These are phyloP conservation scores for Podila epigama DNA, from an alignment of 192 early-diverging fungal species.

Conservation along the genomic window DNA sequence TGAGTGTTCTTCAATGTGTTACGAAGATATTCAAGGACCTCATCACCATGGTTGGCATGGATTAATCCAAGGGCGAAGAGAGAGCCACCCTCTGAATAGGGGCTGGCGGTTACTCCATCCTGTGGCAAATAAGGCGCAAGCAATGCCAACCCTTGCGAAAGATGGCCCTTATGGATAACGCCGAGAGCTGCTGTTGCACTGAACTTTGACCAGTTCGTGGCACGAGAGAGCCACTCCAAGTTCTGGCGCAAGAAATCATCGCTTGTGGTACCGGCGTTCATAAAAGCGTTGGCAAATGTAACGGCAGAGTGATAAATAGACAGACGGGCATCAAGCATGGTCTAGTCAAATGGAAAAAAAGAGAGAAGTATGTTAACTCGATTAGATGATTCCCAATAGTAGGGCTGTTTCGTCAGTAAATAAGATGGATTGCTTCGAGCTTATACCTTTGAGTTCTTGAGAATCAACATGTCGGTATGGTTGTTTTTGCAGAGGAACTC, in stretches of 20 bases:
- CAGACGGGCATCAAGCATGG: conserved; percentile 86
- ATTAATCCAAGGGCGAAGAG: conserved; percentile 98
- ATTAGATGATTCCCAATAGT: background rate
- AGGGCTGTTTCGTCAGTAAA: background rate
- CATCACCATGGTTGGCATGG: conserved; percentile 92
- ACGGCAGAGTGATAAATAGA: conserved; percentile 96
- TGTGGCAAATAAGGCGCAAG: conserved; percentile 94
- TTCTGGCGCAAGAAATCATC: conserved; percentile 98
- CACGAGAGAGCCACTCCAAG: conserved; percentile 96
- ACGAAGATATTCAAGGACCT: conserved; percentile 82
- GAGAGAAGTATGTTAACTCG: background rate
- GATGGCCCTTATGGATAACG: conserved; percentile 98
- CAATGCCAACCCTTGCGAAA: conserved; percentile 81
- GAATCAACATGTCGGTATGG: conserved; percentile 93
- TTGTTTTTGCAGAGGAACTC: conserved; percentile 98
- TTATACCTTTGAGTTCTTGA: conserved; percentile 87
- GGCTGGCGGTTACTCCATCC: conserved; percentile 84
- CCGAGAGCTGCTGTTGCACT: conserved; percentile 97
- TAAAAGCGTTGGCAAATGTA: conserved; percentile 96
- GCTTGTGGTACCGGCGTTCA: conserved; percentile 97
- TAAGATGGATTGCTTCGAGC: no score
- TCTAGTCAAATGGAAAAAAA: conserved; percentile 52
- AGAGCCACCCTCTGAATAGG: conserved; percentile 97
- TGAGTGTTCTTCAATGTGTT: conserved; percentile 82
- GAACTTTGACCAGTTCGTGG: conserved; percentile 99